Base-by-base conservation (phyloP, 2,329 filamentous ascomycete species). In the Ceratocystis alfenasii region DNA sequence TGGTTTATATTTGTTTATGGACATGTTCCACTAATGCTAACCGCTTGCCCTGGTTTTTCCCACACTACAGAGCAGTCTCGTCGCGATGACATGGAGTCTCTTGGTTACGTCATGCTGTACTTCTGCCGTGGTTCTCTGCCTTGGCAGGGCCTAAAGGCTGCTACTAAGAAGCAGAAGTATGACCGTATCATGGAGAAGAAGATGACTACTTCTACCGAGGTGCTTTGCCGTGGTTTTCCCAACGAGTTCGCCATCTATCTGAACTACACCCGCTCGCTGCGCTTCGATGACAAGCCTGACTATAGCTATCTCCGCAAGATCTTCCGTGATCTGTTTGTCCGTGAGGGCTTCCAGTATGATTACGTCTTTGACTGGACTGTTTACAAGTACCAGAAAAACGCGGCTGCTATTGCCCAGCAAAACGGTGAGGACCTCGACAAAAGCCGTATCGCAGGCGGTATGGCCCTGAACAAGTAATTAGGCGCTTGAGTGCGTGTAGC, bases 141-240 rank as follows among this genome's bases (percentile, higher is more conserved):
- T 69, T 99, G 94, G 94, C 94, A 99, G 81, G 94, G 94, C 66
- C 83, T 96, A 65, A 96, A 96, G 85, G 93, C 93, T 80, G 93
- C 93, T 72, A 96, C 92, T 71, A 96, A 96, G 87, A 96, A 96
- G 87, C 93, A 97, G 81, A 99, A 99, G 82, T 97, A 99, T 76
- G 94, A 99, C 79, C 87, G 93, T 70, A 99, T 99, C 80, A 97
- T 97, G 93, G 94, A 99, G 84, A 99, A 99, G 87, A 99, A 99
- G 90, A 97, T 97, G 94, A 99, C 94, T 15, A 99, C 94, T 2
- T 92, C 94, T 7, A 97, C 93, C 72, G 93, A 99, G 79, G 92
- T 96, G 62, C 89, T 99, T 62, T 99, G 94, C 87, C 91, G 93
- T 76, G 94, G 94, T 71, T 97, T 99, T 82, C 94, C 94, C 72